Evolutionary conservation across 495 filamentous ascomycete genomes (phyloP), one percentile per base, ranked within the genome.

Genomic region (Neohortaea acidophila): DNA sequence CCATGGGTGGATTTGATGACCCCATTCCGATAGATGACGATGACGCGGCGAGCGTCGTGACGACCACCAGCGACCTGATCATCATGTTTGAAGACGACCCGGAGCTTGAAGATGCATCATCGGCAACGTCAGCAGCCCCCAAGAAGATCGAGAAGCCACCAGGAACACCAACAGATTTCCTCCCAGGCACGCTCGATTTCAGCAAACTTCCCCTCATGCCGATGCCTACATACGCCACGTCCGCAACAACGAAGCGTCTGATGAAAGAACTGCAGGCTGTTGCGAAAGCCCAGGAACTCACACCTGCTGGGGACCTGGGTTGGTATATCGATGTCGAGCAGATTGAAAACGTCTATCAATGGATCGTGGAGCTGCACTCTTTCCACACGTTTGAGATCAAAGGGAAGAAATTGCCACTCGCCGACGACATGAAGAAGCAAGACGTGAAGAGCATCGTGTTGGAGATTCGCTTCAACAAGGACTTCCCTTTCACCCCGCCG

Each of bases 281-380:
- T 1, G 52, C 84, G 3, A 68, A 75, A 45, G 45, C 72, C n/a
- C 85, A 93, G 49, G 41, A 71, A 9, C 60, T 51, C 22, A 70
- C 68, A 7, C 68, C 75, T 1, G 59, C 76, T 4, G 67, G 79
- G 44, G 70, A 83, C 44, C 68, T 93, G 0, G 86, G 86, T 12
- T 94, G 85, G 82, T 86, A 84, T 53, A 72, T 93, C 41, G 66
- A 89, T 47, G 58, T 59, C 3, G 59, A 63, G 10, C 52, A 65
- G 9, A 58, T 75, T 39, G 59, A 55, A 5, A 94, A 86, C 51
- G 61, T 87, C 26, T 94, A 85, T 53, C 86, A 93, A 55, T 93
- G 85, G 84, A 85, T 93, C 45, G 75, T 93, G 2, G 81, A 94
- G 54, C 59, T 94, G 0, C 86, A 94, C 55, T 81, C 74, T 33